These are phyloP conservation scores for Suhomyces maxii DNA, from an alignment of 1,139 yeast genomes.

Conservation along the genomic window DNA sequence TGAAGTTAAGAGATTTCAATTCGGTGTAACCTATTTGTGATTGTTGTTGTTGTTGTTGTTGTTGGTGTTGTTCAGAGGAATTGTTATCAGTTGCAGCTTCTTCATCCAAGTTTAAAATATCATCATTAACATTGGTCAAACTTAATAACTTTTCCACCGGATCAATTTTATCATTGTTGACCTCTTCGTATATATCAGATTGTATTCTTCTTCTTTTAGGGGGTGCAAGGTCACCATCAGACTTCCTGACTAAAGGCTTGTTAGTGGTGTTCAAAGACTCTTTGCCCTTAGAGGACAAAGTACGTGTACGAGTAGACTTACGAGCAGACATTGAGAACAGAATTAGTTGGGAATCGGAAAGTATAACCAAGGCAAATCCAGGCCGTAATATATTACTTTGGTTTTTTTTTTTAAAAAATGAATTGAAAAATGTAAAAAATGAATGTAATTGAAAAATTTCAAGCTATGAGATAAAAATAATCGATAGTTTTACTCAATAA, in stretches of 20 bases:
- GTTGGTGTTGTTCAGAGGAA: neutral
- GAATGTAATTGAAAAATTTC: slow-evolving; percentile 1
- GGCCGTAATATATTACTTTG: neutral
- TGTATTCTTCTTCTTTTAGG: slow-evolving; percentile 6
- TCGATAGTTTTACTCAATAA: neutral
- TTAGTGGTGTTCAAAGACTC: slow-evolving; percentile 10
- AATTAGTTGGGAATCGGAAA: neutral
- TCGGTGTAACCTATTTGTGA: slow-evolving; percentile 5
- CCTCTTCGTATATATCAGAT: slow-evolving; percentile 7
- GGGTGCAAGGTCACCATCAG: slow-evolving; percentile 2
- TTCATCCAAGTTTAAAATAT: slow-evolving; percentile 26
- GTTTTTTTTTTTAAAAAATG: neutral
- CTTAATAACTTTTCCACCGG: slow-evolving; percentile 47
- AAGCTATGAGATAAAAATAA: neutral
- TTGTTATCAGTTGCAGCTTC: slow-evolving; percentile 9
- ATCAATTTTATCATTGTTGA: slow-evolving; percentile 35
- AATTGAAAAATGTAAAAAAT: slow-evolving; percentile 2
- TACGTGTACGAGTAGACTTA: slow-evolving; percentile 35
- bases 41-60: neutral
- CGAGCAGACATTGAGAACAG: slow-evolving; percentile 26
- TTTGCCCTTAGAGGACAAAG: slow-evolving; percentile 22
- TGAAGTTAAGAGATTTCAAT: slow-evolving; percentile 33
- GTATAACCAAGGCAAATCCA: slow-evolving; percentile 5
- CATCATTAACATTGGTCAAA: slow-evolving; percentile 34
- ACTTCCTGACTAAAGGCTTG: slow-evolving; percentile 14